Evolutionary conservation across 441 rosid genomes (phyloP).

Genomic region (Erodium trifolium): DNA sequence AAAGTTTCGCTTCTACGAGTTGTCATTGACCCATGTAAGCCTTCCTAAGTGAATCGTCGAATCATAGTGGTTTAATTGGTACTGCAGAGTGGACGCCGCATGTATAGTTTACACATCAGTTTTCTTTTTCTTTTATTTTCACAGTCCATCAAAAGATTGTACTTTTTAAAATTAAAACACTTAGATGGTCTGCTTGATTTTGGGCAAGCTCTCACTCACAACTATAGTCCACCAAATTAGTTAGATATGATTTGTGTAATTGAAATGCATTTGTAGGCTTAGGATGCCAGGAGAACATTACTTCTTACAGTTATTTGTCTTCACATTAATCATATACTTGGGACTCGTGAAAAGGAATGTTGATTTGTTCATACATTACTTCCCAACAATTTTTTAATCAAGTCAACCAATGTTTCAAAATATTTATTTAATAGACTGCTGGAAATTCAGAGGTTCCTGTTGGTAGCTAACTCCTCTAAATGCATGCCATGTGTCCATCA

Average conservation of each 20-base stretch:
- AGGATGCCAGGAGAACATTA: background rate
- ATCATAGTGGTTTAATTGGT: too few relatives aligned
- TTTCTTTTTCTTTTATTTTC: background rate
- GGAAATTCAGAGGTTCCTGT: background rate
- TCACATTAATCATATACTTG: background rate
- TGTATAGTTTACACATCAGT: constrained; percentile 10
- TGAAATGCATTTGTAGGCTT: background rate
- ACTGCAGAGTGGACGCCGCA: constrained; percentile 7
- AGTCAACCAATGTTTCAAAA: too few relatives aligned
- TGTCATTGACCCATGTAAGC: too few relatives aligned
- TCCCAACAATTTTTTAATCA: too few relatives aligned
- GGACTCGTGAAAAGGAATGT: background rate
- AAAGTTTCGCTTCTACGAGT: too few relatives aligned
- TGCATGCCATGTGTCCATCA: background rate
- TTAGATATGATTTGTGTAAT: background rate
- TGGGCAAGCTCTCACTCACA: background rate
- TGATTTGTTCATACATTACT: background rate
- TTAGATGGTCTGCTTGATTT: background rate
- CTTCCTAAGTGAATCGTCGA: too few relatives aligned
- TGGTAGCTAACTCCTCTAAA: constrained; percentile 3
- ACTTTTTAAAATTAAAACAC: background rate
- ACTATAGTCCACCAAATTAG: background rate
- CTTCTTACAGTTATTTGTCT: background rate
- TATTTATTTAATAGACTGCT: background rate
- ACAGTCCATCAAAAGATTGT: background rate